Conservation (phyloP, 2,329 filamentous ascomycete species). For the Phaeoacremonium minimum region DNA sequence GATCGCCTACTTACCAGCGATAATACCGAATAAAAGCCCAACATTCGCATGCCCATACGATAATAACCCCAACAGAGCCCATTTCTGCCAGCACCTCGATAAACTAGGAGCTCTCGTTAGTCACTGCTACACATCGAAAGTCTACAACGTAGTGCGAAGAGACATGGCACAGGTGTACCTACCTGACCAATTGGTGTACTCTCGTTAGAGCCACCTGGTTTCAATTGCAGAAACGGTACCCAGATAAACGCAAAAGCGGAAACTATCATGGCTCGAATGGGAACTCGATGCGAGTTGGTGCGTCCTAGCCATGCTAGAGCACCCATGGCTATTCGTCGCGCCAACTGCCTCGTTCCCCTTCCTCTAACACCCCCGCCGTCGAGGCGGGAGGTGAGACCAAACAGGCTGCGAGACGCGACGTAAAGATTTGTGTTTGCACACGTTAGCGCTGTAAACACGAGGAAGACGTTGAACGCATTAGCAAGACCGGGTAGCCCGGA, state of each 20-base stretch:
- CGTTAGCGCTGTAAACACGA: slow-evolving; percentile 24
- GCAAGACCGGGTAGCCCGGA: slow-evolving; percentile 13
- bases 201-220: slow-evolving; percentile 8
- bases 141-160: too few relatives aligned
- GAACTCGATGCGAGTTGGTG: slow-evolving; percentile 25
- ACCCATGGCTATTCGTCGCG: slow-evolving; percentile 14
- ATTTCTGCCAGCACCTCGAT: slow-evolving; percentile 31
- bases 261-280: slow-evolving; percentile 29
- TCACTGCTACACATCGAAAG: too few relatives aligned
- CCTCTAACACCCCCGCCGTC: slow-evolving; percentile 14
- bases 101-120: slow-evolving; percentile 22
- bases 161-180: not conserved
- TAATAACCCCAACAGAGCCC: slow-evolving; percentile 26
- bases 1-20: slow-evolving; percentile 21
- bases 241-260: slow-evolving; percentile 32
- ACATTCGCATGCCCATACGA: slow-evolving; percentile 36
- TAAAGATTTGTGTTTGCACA: slow-evolving; percentile 28
- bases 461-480: slow-evolving; percentile 23
- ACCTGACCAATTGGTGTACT: slow-evolving; percentile 7
- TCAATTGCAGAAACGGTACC: slow-evolving; percentile 34
- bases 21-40: slow-evolving; percentile 33
- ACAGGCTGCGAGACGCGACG: slow-evolving; percentile 25
- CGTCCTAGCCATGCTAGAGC: slow-evolving; percentile 24
- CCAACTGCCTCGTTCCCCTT: not conserved
- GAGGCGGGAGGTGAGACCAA: slow-evolving; percentile 22